Conservation (phyloP, 768 basidiomycete species). For the Strobilomyces dryophilus region DNA sequence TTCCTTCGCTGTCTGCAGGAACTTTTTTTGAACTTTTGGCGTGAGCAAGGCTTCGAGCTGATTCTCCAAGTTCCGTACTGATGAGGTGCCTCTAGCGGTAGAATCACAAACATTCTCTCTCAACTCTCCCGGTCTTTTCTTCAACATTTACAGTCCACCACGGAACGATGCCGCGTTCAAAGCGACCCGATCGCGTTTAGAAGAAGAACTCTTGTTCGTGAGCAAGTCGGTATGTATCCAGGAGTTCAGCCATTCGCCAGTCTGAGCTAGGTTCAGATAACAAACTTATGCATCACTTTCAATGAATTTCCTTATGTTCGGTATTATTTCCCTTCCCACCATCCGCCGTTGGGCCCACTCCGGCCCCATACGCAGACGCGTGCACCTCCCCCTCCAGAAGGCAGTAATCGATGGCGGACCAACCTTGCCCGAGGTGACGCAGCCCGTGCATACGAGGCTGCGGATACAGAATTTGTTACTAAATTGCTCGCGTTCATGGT, state of each 20-base stretch:
- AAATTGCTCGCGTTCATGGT: constrained; percentile 84
- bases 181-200: constrained; percentile 67
- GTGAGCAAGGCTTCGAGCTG: constrained; percentile 43
- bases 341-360: constrained; percentile 81
- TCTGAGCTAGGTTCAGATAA: constrained; percentile 47
- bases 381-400: constrained; percentile 61
- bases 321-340: constrained; percentile 83
- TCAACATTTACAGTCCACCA: constrained; percentile 84
- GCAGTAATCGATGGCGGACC: constrained; percentile 70
- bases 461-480: constrained; percentile 72
- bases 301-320: constrained; percentile 92
- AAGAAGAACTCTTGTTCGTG: constrained; percentile 80
- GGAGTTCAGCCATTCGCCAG: background rate
- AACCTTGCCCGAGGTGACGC: constrained; percentile 72
- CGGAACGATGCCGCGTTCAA: constrained; percentile 64
- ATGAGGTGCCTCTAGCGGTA: constrained; percentile 47
- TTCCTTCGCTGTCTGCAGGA: constrained; percentile 77
- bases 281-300: constrained; percentile 84
- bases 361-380: constrained; percentile 62
- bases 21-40: constrained; percentile 90
- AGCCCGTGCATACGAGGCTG: constrained; percentile 63
- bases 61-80: constrained; percentile 4
- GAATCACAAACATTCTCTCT: constrained; percentile 86
- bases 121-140: constrained; percentile 76
- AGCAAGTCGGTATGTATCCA: constrained; percentile 53